These are phyloP conservation scores for Closterium sp. DNA, from an alignment of 139 green algal genomes.

Conservation along the genomic window DNA sequence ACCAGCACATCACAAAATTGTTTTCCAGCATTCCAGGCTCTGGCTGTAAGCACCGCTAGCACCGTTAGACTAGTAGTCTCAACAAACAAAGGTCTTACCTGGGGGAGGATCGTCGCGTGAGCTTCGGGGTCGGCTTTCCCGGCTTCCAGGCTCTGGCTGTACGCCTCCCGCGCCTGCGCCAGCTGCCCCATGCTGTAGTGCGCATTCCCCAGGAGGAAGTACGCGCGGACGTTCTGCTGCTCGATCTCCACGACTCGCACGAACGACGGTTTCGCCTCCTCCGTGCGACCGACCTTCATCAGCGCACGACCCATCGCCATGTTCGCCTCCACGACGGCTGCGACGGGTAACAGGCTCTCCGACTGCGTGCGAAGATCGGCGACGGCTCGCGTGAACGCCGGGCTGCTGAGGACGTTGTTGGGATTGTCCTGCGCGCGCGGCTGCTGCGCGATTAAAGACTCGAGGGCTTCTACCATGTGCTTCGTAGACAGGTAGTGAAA, in stretches of 20 bases:
- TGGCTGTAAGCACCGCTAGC: too few species aligned
- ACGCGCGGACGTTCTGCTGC: slow-evolving; percentile 58
- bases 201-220: slow-evolving; percentile 68
- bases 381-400: not conserved
- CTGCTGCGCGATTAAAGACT: slow-evolving; percentile 2
- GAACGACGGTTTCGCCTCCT: slow-evolving; percentile 56
- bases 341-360: not conserved
- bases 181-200: slow-evolving; percentile 61
- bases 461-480: slow-evolving; percentile 2
- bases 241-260: slow-evolving; percentile 43
- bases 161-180: slow-evolving; percentile 31
- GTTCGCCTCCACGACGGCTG: slow-evolving; percentile 51
- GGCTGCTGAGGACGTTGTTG: not conserved
- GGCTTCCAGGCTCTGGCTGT: slow-evolving; percentile 40
- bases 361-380: slow-evolving; percentile 41
- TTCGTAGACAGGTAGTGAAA: not conserved
- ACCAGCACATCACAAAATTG: too few species aligned
- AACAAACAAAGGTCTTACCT: slow-evolving; percentile 15
- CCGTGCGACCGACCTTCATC: not conserved
- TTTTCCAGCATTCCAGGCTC: too few species aligned
- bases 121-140: slow-evolving; percentile 5
- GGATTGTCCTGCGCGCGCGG: not conserved
- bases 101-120: slow-evolving; percentile 32
- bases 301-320: slow-evolving; percentile 69
- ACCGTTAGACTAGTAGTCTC: not conserved